These are phyloP conservation scores for Penicillium oxalicum DNA, from an alignment of 2,329 filamentous ascomycete genomes.

Conservation along the genomic window DNA sequence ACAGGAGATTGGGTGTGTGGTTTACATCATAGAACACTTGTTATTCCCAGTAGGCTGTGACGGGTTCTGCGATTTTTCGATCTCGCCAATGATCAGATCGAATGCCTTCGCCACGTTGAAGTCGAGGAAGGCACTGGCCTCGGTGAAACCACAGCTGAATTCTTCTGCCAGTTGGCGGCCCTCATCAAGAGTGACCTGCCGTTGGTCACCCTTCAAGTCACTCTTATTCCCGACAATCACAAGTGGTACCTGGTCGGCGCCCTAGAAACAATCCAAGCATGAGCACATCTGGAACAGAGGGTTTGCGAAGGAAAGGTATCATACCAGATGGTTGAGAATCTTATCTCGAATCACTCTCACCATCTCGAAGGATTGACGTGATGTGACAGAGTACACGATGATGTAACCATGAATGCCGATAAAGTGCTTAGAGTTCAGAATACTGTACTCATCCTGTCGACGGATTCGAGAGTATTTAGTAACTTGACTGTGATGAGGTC, in stretches of 20 bases:
- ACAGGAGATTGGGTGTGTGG: slow-evolving; percentile 2
- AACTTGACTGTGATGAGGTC: not conserved
- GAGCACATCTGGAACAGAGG: too few relatives aligned
- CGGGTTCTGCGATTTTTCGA: slow-evolving; percentile 90
- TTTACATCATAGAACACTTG: slow-evolving; percentile 83
- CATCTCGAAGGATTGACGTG: slow-evolving; percentile 94
- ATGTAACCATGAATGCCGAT: slow-evolving; percentile 99
- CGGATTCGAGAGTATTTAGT: slow-evolving; percentile 17
- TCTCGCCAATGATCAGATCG: slow-evolving; percentile 87
- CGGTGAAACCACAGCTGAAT: slow-evolving; percentile 88
- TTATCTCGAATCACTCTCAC: slow-evolving; percentile 92
- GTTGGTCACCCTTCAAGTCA: slow-evolving; percentile 85
- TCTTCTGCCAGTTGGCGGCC: slow-evolving; percentile 79
- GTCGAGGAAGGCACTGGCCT: slow-evolving; percentile 89
- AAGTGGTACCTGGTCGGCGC: slow-evolving; percentile 85
- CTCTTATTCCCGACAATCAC: slow-evolving; percentile 97
- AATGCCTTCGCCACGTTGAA: slow-evolving; percentile 91
- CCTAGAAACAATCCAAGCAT: slow-evolving; percentile 46
- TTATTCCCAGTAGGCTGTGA: slow-evolving; percentile 71
- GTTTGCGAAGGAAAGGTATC: slow-evolving; percentile 20
- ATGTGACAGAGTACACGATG: slow-evolving; percentile 96
- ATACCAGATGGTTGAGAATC: slow-evolving; percentile 89
- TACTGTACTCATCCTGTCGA: slow-evolving; percentile 88
- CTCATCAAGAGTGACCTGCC: slow-evolving; percentile 80
- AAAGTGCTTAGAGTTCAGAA: slow-evolving; percentile 96